These are phyloP conservation scores for Selaginella moellendorffii DNA, from an alignment of 75 land plant species.

Conservation along the genomic window DNA sequence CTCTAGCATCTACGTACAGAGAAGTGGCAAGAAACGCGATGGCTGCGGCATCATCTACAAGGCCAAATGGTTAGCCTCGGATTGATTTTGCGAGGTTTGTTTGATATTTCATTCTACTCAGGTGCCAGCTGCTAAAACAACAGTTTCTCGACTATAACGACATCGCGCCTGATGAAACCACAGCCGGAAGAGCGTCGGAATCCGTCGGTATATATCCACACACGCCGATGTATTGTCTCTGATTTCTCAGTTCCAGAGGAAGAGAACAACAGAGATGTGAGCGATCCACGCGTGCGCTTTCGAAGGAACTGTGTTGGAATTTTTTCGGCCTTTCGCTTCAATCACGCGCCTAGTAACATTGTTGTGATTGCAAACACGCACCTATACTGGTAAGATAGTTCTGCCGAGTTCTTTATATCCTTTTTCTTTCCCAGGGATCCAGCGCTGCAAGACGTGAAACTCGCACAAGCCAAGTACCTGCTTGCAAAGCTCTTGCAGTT, in stretches of 20 bases:
- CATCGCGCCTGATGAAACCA: too few relatives aligned
- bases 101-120: slow-evolving; percentile 1
- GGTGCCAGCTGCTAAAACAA: slow-evolving; percentile 31
- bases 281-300: slow-evolving; percentile 62
- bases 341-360: slow-evolving; percentile 33
- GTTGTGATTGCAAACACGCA: slow-evolving; percentile 81
- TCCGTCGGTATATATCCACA: background rate
- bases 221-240: too few relatives aligned
- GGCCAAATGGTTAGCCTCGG: slow-evolving; percentile 16
- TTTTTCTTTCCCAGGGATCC: too few relatives aligned
- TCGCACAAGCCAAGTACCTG: slow-evolving; percentile 81
- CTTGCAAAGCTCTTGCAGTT: slow-evolving; percentile 40
- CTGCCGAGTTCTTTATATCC: too few relatives aligned
- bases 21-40: slow-evolving; percentile 68
- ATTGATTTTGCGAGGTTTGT: background rate
- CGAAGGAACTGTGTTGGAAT: slow-evolving; percentile 89
- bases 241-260: background rate
- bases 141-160: slow-evolving; percentile 76
- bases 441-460: slow-evolving; percentile 85
- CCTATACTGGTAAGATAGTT: slow-evolving; percentile 57
- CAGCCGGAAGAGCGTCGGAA: slow-evolving; percentile 2
- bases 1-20: slow-evolving; percentile 56
- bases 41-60: slow-evolving; percentile 91
- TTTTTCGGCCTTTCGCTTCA: slow-evolving; percentile 54
- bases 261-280: background rate